Evolutionary conservation across 2,329 filamentous ascomycete species (phyloP).

Genomic region (Fusarium torreyae): DNA sequence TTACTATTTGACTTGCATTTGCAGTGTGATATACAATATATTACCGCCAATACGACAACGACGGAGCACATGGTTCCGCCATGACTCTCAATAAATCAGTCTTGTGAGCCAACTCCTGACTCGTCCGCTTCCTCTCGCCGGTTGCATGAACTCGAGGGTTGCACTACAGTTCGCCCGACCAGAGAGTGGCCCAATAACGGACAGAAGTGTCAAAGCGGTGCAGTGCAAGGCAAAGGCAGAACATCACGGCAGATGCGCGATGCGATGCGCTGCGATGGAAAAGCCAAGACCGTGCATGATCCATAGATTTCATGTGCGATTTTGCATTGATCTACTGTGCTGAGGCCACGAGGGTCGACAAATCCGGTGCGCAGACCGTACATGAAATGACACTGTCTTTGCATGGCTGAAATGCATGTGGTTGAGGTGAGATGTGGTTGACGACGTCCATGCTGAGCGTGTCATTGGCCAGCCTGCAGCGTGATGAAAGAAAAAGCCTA

Average conservation of each 20-base stretch:
- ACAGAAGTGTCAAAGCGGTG: conserved; percentile 19
- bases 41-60: conserved; percentile 24
- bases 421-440: conserved; percentile 28
- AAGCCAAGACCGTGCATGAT: conserved; percentile 42
- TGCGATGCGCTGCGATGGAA: conserved; percentile 27
- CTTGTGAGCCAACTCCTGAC: conserved; percentile 24
- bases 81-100: conserved; percentile 7
- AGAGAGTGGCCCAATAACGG: conserved; percentile 28
- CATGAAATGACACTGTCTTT: conserved; percentile 24
- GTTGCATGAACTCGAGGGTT: conserved; percentile 43
- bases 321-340: conserved; percentile 3
- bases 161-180: conserved; percentile 34
- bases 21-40: conserved; percentile 24
- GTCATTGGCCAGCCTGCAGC: conserved; percentile 46
- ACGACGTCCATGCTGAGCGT: not conserved
- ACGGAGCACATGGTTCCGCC: conserved; percentile 34
- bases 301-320: conserved; percentile 40
- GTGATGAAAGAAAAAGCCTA: conserved; percentile 43
- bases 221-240: conserved; percentile 35
- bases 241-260: conserved; percentile 39
- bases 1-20: conserved; percentile 10
- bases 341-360: conserved; percentile 20
- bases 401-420: conserved; percentile 41
- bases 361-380: conserved; percentile 21
- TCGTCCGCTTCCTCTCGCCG: conserved; percentile 23